Conservation (phyloP, 2,329 filamentous ascomycete genomes). For the Hypoxylon sp. region DNA sequence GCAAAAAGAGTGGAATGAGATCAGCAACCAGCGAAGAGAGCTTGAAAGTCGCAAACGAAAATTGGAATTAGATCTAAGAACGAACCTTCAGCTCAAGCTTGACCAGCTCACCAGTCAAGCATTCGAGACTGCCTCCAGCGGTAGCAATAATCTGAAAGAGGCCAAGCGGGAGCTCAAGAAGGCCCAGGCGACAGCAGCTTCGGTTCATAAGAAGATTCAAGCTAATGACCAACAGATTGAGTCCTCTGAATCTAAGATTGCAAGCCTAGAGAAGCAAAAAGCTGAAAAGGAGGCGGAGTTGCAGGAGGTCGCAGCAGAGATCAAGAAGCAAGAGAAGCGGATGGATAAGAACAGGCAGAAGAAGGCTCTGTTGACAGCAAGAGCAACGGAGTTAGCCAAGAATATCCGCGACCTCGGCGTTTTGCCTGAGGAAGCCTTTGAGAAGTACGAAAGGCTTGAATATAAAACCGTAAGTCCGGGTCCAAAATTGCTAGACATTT, state of each 20-base stretch:
- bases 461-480: constrained; percentile 75
- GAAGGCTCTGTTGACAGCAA: constrained; percentile 82
- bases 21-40: constrained; percentile 80
- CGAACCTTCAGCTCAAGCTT: constrained; percentile 87
- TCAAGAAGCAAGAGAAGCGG: constrained; percentile 87
- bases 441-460: constrained; percentile 88
- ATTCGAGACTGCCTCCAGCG: constrained; percentile 75
- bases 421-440: constrained; percentile 92
- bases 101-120: constrained; percentile 87
- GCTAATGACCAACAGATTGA: constrained; percentile 84
- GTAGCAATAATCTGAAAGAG: constrained; percentile 79
- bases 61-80: constrained; percentile 88
- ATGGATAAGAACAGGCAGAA: constrained; percentile 95
- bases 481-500: not conserved
- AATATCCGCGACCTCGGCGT: constrained; percentile 95
- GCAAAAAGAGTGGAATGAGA: constrained; percentile 80
- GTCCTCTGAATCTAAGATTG: constrained; percentile 58
- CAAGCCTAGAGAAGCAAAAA: constrained; percentile 61
- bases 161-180: constrained; percentile 86
- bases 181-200: constrained; percentile 75
- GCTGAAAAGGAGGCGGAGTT: constrained; percentile 78
- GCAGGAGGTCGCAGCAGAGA: constrained; percentile 80
- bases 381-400: constrained; percentile 84
- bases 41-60: constrained; percentile 85
- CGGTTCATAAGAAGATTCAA: constrained; percentile 76